Percentiles rank a stretch among this genome's conserved stretches.
Evolutionary conservation across 2,329 filamentous ascomycete species (phyloP).

Genomic region (Cercospora beticola): DNA sequence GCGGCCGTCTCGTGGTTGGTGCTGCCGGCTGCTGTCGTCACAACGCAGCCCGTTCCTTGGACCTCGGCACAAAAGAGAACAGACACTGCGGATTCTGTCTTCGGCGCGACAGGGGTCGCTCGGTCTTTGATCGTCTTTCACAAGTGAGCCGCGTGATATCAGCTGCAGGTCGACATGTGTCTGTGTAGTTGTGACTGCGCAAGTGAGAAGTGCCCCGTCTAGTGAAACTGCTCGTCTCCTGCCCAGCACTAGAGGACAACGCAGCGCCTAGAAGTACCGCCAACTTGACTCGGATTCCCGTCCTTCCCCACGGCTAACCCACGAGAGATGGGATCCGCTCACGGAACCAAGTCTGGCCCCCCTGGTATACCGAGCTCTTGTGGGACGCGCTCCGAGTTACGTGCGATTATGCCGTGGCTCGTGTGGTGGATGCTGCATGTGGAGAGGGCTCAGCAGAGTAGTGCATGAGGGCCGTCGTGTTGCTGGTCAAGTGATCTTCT

Average conservation of each 20-base stretch:
- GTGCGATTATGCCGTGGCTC: conserved; percentile 8
- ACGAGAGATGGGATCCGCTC: not conserved
- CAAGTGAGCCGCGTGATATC: not conserved
- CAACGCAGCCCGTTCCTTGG: not conserved
- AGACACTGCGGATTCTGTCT: not conserved
- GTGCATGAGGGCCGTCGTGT: not conserved
- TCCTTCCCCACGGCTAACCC: not conserved
- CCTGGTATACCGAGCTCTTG: conserved; percentile 9
- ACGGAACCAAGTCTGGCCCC: conserved; percentile 3
- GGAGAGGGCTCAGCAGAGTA: not conserved
- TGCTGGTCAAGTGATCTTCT: not conserved
- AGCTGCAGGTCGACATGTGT: not conserved
- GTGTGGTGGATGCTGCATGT: not conserved
- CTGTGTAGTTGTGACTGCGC: not conserved
- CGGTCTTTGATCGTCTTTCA: not conserved
- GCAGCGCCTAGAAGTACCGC: not conserved
- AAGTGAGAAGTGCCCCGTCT: not conserved
- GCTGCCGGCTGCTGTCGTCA: not conserved
- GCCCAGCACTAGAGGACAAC: conserved; percentile 1
- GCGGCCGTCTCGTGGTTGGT: not conserved
- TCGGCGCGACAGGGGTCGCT: not conserved
- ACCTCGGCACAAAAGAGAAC: not conserved
- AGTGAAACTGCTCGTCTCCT: conserved; percentile 1
- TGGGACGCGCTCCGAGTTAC: not conserved
- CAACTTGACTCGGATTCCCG: not conserved